Base-by-base conservation (phyloP, 805 yeast species). In the Cyberlindnera xylosilytica region DNA sequence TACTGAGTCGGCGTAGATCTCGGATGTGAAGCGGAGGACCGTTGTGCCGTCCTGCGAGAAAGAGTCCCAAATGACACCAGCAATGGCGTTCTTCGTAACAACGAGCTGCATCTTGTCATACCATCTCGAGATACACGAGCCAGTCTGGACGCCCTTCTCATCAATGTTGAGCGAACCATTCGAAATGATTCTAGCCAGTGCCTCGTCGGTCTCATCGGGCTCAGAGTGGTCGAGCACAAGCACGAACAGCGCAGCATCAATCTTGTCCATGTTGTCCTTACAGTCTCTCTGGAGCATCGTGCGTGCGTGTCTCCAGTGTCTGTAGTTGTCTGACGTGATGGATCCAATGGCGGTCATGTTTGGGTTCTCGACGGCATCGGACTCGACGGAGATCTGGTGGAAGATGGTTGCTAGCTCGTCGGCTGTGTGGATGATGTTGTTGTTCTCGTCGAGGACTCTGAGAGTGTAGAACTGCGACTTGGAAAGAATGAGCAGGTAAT, bases 41-140 rank as follows among this genome's bases (percentile, higher is more conserved):
- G 93, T 87, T 51, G 90, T 95, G 41, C 97, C 97, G 64, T 89
- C 97, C 35, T 88, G 93, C 43, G 95, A 93, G 10, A 95, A 67
- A 69, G 90, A 78, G 58, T 89, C 97, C 73, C 93, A 89, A 57
- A 89, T 85, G 45, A 89, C 84, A 29, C 96, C 95, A 6, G 93
- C 95, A 58, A 84, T 82, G 6, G 95, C 87, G 61, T 87, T 89
- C 54, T 77, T 77, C 2, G 96, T 87, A 29, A 89, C 80, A 34
- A 89, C 82, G 45, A 89, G 70, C 62, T 89, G 97, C 51, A 89
- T 31, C 54, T 78, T 78, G 9, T 96, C 97, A 59, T 87, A 89
- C 97, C 96, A 89, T 61, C 97, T 70, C 51, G 91, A 88, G 22
- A 91, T 83, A 68, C 96, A 88, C 1, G 96, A 86, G 32, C 97